phyloP scores from a whole-genome alignment of 768 basidiomycete species.

The Amanita polypyramis region DNA sequence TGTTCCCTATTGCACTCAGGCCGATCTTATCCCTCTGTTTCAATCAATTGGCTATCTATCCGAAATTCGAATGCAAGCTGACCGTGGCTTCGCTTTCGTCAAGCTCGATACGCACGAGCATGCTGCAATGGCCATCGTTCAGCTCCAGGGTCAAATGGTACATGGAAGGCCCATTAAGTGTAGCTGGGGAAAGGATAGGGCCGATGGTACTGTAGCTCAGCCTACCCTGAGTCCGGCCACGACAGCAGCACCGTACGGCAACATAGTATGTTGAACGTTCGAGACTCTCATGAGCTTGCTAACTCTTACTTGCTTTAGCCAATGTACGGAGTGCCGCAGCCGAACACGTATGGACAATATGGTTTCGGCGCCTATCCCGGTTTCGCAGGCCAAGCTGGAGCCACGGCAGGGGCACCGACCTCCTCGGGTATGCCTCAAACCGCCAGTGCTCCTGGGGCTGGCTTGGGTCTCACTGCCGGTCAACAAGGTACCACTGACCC shows the following conservation, averaged over 20 bases:
- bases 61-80: slow-evolving; percentile 98
- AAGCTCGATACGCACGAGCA: slow-evolving; percentile 98
- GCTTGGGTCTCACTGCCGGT: slow-evolving; percentile 44
- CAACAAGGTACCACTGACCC: slow-evolving; percentile 50
- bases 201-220: slow-evolving; percentile 53
- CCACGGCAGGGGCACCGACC: slow-evolving; percentile 37
- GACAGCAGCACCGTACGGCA: slow-evolving; percentile 60
- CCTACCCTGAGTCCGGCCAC: slow-evolving; percentile 51
- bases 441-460: slow-evolving; percentile 41
- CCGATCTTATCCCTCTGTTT: slow-evolving; percentile 95
- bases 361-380: slow-evolving; percentile 68
- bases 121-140: slow-evolving; percentile 95
- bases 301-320: slow-evolving; percentile 33
- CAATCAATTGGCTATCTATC: slow-evolving; percentile 98
- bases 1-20: slow-evolving; percentile 94
- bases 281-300: slow-evolving; percentile 2
- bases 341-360: slow-evolving; percentile 69
- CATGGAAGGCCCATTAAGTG: slow-evolving; percentile 97
- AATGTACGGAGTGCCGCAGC: slow-evolving; percentile 87
- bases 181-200: slow-evolving; percentile 97
- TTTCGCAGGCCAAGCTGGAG: slow-evolving; percentile 50
- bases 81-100: slow-evolving; percentile 97
- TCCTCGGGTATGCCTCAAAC: slow-evolving; percentile 52
- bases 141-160: slow-evolving; percentile 93
- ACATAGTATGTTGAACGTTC: slow-evolving; percentile 47